phyloP scores from a whole-genome alignment of 1,284 basidiomycete genomes.

The Bondarzewia mesenterica region DNA sequence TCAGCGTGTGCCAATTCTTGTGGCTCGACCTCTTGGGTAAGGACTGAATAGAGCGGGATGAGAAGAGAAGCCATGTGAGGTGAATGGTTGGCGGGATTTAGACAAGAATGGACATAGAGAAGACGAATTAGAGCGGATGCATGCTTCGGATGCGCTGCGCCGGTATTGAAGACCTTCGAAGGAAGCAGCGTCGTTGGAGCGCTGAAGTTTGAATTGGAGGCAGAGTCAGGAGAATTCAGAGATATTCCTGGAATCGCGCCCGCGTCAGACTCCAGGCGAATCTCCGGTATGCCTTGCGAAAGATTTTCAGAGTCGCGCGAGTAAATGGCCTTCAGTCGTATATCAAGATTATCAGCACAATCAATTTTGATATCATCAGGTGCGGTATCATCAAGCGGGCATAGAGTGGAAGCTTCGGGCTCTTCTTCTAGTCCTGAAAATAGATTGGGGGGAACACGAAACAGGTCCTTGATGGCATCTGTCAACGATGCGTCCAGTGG shows the following conservation, averaged over 20 bases:
- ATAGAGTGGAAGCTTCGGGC: conserved; percentile 35
- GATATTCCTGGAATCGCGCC: conserved; percentile 32
- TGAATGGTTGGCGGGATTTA: conserved; percentile 65
- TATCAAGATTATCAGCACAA: conserved; percentile 44
- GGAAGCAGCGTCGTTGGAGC: conserved; percentile 43
- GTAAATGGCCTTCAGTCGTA: conserved; percentile 41
- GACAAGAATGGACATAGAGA: conserved; percentile 60
- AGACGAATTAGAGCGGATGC: conserved; percentile 61
- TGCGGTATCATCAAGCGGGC: conserved; percentile 48
- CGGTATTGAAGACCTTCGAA: conserved; percentile 36
- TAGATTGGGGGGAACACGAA: conserved; percentile 44
- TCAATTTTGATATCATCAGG: conserved; percentile 38
- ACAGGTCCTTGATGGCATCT: conserved; percentile 47
- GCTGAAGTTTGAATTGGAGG: conserved; percentile 14
- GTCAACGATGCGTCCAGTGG: conserved; percentile 41
- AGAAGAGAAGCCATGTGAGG: conserved; percentile 61
- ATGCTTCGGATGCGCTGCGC: conserved; percentile 49
- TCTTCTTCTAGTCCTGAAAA: conserved; percentile 44
- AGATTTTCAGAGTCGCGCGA: conserved; percentile 16
- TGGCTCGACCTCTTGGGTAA: conserved; percentile 52
- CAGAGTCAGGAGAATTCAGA: conserved; percentile 22
- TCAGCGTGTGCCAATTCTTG: conserved; percentile 60
- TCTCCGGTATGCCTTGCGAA: conserved; percentile 7
- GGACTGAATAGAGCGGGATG: conserved; percentile 56
- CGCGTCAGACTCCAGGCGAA: conserved; percentile 10